Conservation (phyloP, 2,329 filamentous ascomycete species). For the Botrytis fabae region DNA sequence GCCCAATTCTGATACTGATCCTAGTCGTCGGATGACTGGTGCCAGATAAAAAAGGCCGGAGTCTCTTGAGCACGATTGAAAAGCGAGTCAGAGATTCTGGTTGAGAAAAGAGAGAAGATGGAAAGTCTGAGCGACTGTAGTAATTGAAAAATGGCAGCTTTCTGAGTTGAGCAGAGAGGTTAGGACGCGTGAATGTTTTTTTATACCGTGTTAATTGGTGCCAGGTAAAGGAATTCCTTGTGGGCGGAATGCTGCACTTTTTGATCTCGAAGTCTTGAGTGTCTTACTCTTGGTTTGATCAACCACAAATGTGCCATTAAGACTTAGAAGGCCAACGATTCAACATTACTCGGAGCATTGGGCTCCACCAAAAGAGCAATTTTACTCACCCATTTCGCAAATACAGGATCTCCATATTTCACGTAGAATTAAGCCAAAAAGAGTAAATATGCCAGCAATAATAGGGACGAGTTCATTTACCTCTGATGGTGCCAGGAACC, state of each 20-base stretch:
- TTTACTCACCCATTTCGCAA: background rate
- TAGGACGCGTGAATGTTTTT: background rate
- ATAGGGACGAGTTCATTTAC: background rate
- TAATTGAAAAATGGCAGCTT: background rate
- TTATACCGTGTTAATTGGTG: background rate
- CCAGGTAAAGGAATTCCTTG: background rate
- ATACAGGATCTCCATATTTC: background rate
- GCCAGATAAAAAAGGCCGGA: background rate
- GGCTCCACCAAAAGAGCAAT: background rate
- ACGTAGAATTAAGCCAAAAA: background rate
- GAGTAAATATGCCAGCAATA: background rate
- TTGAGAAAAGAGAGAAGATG: background rate
- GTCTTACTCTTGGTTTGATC: no score
- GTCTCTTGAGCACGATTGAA: background rate
- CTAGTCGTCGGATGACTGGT: background rate
- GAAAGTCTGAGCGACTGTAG: background rate
- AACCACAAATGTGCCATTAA: background rate
- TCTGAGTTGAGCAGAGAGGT: background rate
- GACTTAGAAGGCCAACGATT: background rate
- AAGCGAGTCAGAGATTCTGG: background rate
- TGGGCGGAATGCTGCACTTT: background rate
- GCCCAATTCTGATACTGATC: background rate
- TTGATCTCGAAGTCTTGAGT: background rate
- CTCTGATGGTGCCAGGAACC: background rate
- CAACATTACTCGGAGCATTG: background rate